Evolutionary conservation across 768 basidiomycete species (phyloP).

Genomic region (Leccinum rimulosum): DNA sequence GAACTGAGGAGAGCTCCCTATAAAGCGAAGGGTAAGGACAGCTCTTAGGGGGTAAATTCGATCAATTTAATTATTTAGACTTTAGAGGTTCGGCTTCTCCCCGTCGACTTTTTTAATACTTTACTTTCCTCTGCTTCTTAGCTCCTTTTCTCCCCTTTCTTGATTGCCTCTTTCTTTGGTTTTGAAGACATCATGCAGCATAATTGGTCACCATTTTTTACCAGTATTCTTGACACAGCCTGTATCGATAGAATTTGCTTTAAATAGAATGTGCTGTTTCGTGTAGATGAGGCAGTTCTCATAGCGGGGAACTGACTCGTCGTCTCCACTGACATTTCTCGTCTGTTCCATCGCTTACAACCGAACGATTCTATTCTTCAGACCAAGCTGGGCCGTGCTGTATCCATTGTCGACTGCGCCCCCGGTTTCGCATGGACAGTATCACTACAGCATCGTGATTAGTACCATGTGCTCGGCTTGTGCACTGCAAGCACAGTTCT

Average conservation of each 20-base stretch:
- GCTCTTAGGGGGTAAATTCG: conserved; percentile 4
- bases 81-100: not conserved
- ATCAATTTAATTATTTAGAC: too few relatives aligned
- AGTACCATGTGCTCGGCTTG: conserved; percentile 89
- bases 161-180: not conserved
- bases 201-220: not conserved
- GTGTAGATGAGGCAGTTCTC: not conserved
- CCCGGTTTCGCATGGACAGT: too few relatives aligned
- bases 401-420: too few relatives aligned
- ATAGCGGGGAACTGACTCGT: not conserved
- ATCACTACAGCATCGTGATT: conserved; percentile 47
- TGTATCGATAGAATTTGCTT: not conserved
- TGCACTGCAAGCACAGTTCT: conserved; percentile 81
- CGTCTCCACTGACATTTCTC: not conserved
- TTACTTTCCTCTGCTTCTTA: too few relatives aligned
- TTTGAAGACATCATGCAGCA: conserved; percentile 13
- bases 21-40: too few relatives aligned
- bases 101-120: too few relatives aligned
- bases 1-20: too few relatives aligned
- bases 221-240: not conserved
- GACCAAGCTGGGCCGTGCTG: too few relatives aligned
- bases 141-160: not conserved
- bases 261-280: not conserved
- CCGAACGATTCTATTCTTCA: not conserved
- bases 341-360: not conserved